Evolutionary conservation across 257 asterid species (phyloP), one percentile per base, ranked within the genome.

Genomic region (Cordia subcordata): DNA sequence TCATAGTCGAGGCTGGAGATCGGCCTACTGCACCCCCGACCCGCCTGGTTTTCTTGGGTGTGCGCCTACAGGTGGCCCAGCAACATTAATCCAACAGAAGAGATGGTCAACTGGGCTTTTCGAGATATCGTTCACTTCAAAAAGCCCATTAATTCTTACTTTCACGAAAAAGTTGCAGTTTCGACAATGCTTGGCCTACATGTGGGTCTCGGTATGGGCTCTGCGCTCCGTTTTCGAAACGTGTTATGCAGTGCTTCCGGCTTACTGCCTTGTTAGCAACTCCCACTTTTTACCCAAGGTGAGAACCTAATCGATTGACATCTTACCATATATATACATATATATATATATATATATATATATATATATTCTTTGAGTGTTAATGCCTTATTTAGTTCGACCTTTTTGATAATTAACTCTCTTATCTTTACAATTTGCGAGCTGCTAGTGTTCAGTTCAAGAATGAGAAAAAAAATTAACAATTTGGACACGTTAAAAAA

Each of bases 31-130:
- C 5, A 16, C 14, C 0, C 73, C 79, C 18, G 38, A 60, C 55
- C 82, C 82, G 33, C 37, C 57, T 45, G 72, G 58, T 5, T 77
- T 77, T 63, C 77, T 77, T 45, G 79, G 82, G 44, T 49, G 68
- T 60, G 72, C 72, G 17, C 79, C 82, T 0, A 13, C 75, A 6
- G 13, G 60, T 54, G 79, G 74, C 16, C 82, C 79, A 9, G 19
- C 50, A 1, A 27, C 46, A 14, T 32, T 73, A 4, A 54, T 19
- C 67, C 79, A 73, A 55, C 79, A 70, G 35, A 77, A 77, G 49
- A 52, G 82, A 63, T 77, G 79, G 79, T 13, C 77, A 3, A 73
- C 77, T 62, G 82, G 82, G 53, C 67, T 73, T 8, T 60, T 69
- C 14, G 82, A 69, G 69, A 33, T 77, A 18, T 3, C 65, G 0